Base-by-base conservation (phyloP, 805 yeast species). In the Ogataea allantospora region DNA sequence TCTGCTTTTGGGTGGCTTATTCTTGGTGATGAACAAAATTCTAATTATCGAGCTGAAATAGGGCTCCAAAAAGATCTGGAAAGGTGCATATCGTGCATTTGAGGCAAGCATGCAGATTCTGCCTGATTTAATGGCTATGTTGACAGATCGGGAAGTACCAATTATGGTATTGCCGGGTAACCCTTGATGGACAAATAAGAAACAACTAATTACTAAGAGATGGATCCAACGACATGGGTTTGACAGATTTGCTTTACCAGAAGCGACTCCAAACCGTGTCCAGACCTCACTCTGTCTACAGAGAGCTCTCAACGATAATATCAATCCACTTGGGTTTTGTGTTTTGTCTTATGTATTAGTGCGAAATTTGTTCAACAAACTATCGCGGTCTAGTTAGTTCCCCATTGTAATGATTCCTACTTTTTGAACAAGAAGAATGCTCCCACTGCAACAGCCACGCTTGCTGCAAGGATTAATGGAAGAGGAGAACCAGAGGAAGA, bases 381-480 rank as follows among this genome's bases (percentile, higher is more conserved):
- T 26, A 25, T 30, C 25, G 11, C 17, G 15, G 7, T 23, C 26
- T 23, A 22, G 17, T 20, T 11, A 10, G 8, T 7, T 4, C 25
- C 21, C 20, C 13, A n/a, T n/a, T n/a, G 8, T n/a, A 14, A 14
- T 20, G 25, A 7, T n/a, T 16, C 27, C 38, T 25, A 46, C 33
- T 44, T 51, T 41, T 48, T 52, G 15, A 53, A 33, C 12, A 57
- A 28, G 46, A 63, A 70, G 60, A 66, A 73, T 31, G 68, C 73
- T 50, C 65, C 71, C 27, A 62, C 65, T 24, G 69, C 74, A 26
- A 71, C 45, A 19, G 62, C 63, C 29, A 67, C 53, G 21, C 62
- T 62, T 24, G 63, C 57, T 14, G 63, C 62, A 33, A 59, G 66
- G 62, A 42, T 29, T 27, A 58, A 40, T 36, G 60, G 48, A 37